These are phyloP conservation scores for Prunus mongolica DNA, from an alignment of 306 rosid species.

Conservation along the genomic window DNA sequence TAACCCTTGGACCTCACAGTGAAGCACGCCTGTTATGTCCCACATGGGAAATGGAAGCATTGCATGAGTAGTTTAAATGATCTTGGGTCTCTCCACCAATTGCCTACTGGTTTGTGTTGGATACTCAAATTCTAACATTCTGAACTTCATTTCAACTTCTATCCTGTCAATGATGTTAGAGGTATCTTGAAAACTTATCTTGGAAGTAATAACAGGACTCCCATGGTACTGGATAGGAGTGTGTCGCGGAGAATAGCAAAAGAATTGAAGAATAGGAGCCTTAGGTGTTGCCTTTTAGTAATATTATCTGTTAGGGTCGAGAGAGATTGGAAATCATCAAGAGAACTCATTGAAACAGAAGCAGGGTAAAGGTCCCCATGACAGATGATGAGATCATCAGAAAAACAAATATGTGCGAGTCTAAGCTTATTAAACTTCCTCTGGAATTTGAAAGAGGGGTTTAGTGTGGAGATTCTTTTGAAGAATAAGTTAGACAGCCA, in stretches of 20 bases:
- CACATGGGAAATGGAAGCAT: too few species aligned
- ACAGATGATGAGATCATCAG: background rate
- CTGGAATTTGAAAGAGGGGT: background rate
- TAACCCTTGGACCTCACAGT: too few species aligned
- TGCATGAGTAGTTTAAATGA: too few species aligned
- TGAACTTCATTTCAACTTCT: too few species aligned
- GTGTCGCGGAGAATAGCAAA: background rate
- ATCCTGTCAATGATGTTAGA: too few species aligned
- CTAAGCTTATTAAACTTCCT: background rate
- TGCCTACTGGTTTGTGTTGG: too few species aligned
- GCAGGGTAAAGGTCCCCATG: background rate
- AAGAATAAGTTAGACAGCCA: background rate
- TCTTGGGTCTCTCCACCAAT: too few species aligned
- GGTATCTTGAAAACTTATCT: too few species aligned
- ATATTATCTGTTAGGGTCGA: background rate
- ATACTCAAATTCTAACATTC: too few species aligned
- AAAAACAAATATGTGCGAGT: background rate
- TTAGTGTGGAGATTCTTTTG: background rate
- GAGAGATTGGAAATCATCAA: background rate
- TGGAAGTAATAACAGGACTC: background rate
- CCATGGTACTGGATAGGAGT: background rate
- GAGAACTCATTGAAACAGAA: background rate
- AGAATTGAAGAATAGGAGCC: too few species aligned
- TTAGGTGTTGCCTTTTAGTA: background rate
- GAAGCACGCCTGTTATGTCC: too few species aligned